Base-by-base conservation (phyloP, 371 early-diverging fungal genomes). In the Dinochytrium kinnereticum region DNA sequence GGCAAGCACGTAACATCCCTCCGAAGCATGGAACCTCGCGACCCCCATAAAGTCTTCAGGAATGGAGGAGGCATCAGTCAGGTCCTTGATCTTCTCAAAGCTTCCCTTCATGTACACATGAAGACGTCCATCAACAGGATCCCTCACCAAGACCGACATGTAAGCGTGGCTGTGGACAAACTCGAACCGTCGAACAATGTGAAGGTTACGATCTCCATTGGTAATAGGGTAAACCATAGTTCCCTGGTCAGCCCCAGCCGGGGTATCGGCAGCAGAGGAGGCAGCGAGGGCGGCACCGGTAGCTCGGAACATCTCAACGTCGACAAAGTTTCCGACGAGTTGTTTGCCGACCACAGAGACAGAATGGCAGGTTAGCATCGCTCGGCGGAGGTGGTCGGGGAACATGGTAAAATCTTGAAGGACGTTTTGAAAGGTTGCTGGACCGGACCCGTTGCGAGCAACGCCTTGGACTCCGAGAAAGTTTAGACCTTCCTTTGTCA, bases 311-410 rank as follows among this genome's bases (percentile, higher is more conserved):
- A 96, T 92, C 81, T 95, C 95, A 51, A 96, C 88, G 80, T 98
- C 98, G 31, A 98, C 91, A 67, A 94, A 94, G 81, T 98, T 96
- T 2, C 97, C 97, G 65, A 95, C 86, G 64, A 85, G 87, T 28
- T 87, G 79, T 26, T 79, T 86, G 33, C 85, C 89, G 36, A 95
- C 86, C 24, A 83, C 84, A 7, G 91, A 85, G 5, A 96, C 90
- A 1, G 92, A 87, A 79, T 98, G 96, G 78, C 96, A 96, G 10
- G 93, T 81, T 26, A 90, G 89, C 71, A 96, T 78, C 28, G 91
- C 95, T 33, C 86, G 79, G 64, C 89, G 88, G 73, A 87, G 77
- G 59, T 81, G 70, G 28, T 76, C 69, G 28, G 87, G 64, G 64
- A 79, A 76, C 53, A 74, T 72, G 38, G 79, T 73, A 40, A 86